phyloP scores from a whole-genome alignment of 2,329 filamentous ascomycete species.

The Sphaerulina populicola region DNA sequence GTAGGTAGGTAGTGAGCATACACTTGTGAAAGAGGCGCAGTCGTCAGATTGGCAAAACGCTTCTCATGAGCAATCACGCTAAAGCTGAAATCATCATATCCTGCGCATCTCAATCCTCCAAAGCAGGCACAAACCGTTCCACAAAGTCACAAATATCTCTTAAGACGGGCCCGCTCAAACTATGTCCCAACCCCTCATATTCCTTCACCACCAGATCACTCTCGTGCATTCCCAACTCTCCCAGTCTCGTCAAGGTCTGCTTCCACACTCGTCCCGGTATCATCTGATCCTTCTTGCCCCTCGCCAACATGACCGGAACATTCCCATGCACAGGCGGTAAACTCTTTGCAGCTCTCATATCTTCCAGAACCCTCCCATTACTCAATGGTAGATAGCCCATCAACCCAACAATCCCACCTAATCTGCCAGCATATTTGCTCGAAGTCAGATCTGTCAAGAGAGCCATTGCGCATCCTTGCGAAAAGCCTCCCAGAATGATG shows the following conservation, averaged over 20 bases:
- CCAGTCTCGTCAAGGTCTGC: conserved; percentile 37
- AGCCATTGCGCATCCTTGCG: conserved; percentile 41
- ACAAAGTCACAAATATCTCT: conserved; percentile 41
- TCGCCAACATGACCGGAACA: conserved; percentile 41
- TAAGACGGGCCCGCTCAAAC: conserved; percentile 37
- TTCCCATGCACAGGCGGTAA: conserved; percentile 32
- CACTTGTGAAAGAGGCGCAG: no score
- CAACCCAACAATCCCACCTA: conserved; percentile 38
- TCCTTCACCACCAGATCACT: conserved; percentile 37
- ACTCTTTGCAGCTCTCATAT: conserved; percentile 34
- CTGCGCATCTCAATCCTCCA: conserved; percentile 25
- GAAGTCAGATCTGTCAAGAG: conserved; percentile 38
- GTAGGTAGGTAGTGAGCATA: no score
- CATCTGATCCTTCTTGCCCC: conserved; percentile 42
- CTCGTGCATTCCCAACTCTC: conserved; percentile 35
- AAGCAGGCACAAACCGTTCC: conserved; percentile 35
- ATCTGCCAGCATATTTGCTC: conserved; percentile 33
- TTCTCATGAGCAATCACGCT: no score
- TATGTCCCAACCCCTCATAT: conserved; percentile 45
- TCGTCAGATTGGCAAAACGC: no score
- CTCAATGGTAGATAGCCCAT: conserved; percentile 43
- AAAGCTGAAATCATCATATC: no score
- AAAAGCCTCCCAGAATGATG: conserved; percentile 43
- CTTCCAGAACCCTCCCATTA: conserved; percentile 27
- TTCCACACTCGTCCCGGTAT: conserved; percentile 40